Evolutionary conservation across 2,329 filamentous ascomycete species (phyloP).

Genomic region (Lecanicillium sp.): DNA sequence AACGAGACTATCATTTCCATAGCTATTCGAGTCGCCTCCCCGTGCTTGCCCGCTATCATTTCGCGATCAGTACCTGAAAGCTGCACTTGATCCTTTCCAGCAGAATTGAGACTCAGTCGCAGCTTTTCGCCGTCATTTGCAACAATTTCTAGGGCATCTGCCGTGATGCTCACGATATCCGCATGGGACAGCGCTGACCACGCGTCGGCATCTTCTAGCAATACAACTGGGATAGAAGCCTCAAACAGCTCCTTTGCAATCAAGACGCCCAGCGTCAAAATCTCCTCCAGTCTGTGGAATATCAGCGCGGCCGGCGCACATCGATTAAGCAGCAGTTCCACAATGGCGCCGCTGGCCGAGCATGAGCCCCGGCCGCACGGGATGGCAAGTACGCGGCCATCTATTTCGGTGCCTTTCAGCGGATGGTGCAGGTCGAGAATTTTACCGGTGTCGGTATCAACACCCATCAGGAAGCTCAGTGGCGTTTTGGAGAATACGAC

Average conservation of each 20-base stretch:
- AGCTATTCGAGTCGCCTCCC: constrained; percentile 24
- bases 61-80: constrained; percentile 14
- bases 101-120: neutral
- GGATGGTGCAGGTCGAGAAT: constrained; percentile 37
- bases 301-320: constrained; percentile 30
- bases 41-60: constrained; percentile 21
- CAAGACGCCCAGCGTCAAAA: constrained; percentile 36
- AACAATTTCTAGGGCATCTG: too few relatives aligned
- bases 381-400: constrained; percentile 30
- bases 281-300: constrained; percentile 33
- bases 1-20: constrained; percentile 28
- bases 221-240: constrained; percentile 30
- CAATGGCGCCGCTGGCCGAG: constrained; percentile 34
- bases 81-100: neutral
- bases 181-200: neutral
- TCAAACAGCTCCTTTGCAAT: constrained; percentile 32
- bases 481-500: too few relatives aligned
- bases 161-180: too few relatives aligned
- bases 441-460: constrained; percentile 29
- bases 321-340: constrained; percentile 34
- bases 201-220: constrained; percentile 9
- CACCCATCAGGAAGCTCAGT: constrained; percentile 40
- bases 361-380: constrained; percentile 39
- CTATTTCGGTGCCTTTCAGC: constrained; percentile 23
- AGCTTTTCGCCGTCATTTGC: neutral